phyloP scores from a whole-genome alignment of 495 filamentous ascomycete genomes.

The Opeltia flavorubescens region DNA sequence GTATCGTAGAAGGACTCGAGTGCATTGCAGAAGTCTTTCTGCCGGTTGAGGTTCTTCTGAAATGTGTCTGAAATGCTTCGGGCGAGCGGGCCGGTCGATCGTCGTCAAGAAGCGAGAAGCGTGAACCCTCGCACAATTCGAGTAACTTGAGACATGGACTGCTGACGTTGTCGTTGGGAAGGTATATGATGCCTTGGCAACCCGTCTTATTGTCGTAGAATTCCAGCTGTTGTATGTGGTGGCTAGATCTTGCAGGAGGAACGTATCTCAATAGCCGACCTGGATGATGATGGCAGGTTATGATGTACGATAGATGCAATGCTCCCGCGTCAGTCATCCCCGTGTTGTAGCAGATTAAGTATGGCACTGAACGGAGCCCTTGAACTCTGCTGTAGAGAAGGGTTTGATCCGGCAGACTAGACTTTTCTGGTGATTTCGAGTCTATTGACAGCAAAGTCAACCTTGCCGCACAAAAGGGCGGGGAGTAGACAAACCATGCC shows the following conservation, averaged over 20 bases:
- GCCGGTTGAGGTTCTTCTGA: background rate
- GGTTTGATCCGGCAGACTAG: conserved; percentile 8
- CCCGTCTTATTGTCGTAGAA: conserved; percentile 14
- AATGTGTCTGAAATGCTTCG: background rate
- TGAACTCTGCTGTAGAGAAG: conserved; percentile 21
- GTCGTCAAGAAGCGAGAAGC: conserved; percentile 6
- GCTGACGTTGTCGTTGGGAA: conserved; percentile 18
- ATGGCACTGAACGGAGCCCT: conserved; percentile 34
- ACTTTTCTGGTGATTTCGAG: conserved; percentile 13
- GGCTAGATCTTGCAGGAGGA: conserved; percentile 20
- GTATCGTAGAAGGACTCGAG: background rate
- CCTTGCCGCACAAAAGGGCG: conserved; percentile 1
- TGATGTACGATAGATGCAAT: conserved; percentile 29
- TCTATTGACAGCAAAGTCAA: conserved; percentile 5
- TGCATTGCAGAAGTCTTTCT: conserved; percentile 1
- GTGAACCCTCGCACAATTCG: conserved; percentile 35
- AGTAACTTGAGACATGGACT: conserved; percentile 31
- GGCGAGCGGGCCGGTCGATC: conserved; percentile 6
- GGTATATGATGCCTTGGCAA: conserved; percentile 25
- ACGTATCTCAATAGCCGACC: conserved; percentile 27
- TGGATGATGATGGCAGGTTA: conserved; percentile 27
- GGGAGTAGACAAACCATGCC: conserved; percentile 13
- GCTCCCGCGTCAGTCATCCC: conserved; percentile 25
- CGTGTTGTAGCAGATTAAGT: conserved; percentile 26
- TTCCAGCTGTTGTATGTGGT: conserved; percentile 14